phyloP scores from a whole-genome alignment of 345 rosid species.

The Linum usitatissimum region DNA sequence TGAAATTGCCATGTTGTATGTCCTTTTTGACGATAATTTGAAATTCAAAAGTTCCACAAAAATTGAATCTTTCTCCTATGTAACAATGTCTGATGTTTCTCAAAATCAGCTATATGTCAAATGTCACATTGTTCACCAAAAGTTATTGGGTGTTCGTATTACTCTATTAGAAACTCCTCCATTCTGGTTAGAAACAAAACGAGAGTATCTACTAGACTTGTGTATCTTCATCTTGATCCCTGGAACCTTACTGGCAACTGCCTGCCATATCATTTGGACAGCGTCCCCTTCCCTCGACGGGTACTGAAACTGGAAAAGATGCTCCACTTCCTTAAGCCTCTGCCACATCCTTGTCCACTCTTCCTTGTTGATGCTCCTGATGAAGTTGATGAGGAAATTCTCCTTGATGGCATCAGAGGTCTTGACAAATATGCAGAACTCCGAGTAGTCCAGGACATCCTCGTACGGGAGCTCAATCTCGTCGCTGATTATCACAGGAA shows the following conservation, averaged over 20 bases:
- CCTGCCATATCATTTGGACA: conserved; percentile 91
- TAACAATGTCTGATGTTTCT: too few species aligned
- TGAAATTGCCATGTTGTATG: too few species aligned
- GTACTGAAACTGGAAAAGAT: conserved; percentile 44
- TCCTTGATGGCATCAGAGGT: conserved; percentile 67
- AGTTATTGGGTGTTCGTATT: conserved; percentile 33
- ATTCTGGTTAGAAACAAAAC: conserved; percentile 7
- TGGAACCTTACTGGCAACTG: conserved; percentile 68
- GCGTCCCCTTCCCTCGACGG: conserved; percentile 61
- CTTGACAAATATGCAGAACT: conserved; percentile 77
- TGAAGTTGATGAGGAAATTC: conserved; percentile 50
- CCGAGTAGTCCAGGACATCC: conserved; percentile 75
- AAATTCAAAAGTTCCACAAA: too few species aligned
- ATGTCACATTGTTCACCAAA: conserved; percentile 36
- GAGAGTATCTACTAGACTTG: conserved; percentile 43
- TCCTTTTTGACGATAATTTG: too few species aligned
- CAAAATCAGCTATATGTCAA: not conserved
- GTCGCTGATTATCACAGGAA: conserved; percentile 86
- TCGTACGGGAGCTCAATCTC: conserved; percentile 90
- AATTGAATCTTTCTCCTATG: too few species aligned
- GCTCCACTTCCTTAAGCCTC: conserved; percentile 49
- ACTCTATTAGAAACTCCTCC: conserved; percentile 17
- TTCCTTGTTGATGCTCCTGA: conserved; percentile 51
- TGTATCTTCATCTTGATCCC: conserved; percentile 48
- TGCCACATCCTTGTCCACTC: conserved; percentile 74